These are phyloP conservation scores for Karstenula rhodostoma DNA, from an alignment of 2,329 filamentous ascomycete species.

Conservation along the genomic window DNA sequence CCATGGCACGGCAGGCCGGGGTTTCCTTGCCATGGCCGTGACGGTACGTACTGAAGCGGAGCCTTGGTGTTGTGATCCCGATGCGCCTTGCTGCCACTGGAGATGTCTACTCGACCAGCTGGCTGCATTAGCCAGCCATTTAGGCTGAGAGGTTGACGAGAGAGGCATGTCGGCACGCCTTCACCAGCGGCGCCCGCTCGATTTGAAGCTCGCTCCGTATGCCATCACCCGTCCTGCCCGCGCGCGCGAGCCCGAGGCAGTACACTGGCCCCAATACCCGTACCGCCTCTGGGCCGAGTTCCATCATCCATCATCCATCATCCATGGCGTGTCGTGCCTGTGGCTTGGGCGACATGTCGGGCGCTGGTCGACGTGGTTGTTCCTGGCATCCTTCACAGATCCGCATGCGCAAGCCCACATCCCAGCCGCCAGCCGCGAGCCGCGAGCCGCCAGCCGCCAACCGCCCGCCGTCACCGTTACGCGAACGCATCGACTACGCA, in stretches of 20 bases:
- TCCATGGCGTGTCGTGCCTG: too few relatives aligned
- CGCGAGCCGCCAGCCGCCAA: conserved; percentile 29
- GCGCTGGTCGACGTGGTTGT: conserved; percentile 9
- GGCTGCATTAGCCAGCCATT: conserved; percentile 37
- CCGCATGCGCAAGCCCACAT: conserved; percentile 15
- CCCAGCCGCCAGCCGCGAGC: conserved; percentile 29
- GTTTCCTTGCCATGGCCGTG: not conserved
- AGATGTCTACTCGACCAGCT: conserved; percentile 37
- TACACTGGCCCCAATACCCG: not conserved
- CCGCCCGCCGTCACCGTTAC: conserved; percentile 30
- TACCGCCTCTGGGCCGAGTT: conserved; percentile 8
- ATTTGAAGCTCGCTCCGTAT: conserved; percentile 3
- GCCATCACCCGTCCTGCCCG: conserved; percentile 1
- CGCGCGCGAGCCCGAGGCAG: not conserved
- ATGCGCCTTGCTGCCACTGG: conserved; percentile 26
- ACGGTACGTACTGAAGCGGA: conserved; percentile 13
- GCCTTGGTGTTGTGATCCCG: conserved; percentile 16
- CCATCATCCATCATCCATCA: too few relatives aligned
- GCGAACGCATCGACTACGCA: conserved; percentile 24
- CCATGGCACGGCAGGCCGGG: conserved; percentile 1
- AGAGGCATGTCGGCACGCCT: conserved; percentile 17
- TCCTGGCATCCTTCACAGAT: conserved; percentile 4
- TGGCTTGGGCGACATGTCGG: not conserved
- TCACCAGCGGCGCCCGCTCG: conserved; percentile 3
- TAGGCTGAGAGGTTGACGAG: conserved; percentile 39